Evolutionary conservation across 1,284 basidiomycete genomes (phyloP).

Genomic region (Tremellales sp.): DNA sequence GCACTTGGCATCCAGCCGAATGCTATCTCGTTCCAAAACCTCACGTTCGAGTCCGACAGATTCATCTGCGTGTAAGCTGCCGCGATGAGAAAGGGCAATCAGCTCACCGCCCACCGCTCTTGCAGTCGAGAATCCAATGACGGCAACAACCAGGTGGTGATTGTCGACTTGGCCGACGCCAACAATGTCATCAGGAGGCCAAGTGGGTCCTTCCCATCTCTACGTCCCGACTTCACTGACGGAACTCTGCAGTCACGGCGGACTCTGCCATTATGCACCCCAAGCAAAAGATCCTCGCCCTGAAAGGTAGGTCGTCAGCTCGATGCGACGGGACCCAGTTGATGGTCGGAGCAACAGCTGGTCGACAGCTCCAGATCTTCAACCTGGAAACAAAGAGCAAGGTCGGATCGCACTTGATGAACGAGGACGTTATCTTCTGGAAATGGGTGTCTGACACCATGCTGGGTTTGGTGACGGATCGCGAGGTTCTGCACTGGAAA

Average conservation of each 20-base stretch:
- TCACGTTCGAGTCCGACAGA: constrained; percentile 94
- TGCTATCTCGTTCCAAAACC: constrained; percentile 94
- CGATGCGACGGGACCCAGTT: background rate
- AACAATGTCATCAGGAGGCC: constrained; percentile 95
- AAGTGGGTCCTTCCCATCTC: constrained; percentile 50
- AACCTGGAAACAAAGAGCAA: constrained; percentile 97
- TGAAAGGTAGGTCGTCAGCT: constrained; percentile 67
- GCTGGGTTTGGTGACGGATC: constrained; percentile 93
- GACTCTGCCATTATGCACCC: constrained; percentile 99
- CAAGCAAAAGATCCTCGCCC: constrained; percentile 90
- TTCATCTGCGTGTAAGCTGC: constrained; percentile 71
- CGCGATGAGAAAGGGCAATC: background rate
- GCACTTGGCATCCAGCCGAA: constrained; percentile 93
- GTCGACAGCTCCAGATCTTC: constrained; percentile 93
- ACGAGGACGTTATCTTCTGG: constrained; percentile 97
- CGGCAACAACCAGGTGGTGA: constrained; percentile 93
- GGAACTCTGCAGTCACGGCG: constrained; percentile 61
- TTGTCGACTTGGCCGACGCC: constrained; percentile 91
- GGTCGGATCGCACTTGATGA: constrained; percentile 91
- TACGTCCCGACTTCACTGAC: background rate
- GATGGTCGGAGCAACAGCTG: constrained; percentile 56
- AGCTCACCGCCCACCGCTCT: too few species aligned
- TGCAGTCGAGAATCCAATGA: constrained; percentile 44
- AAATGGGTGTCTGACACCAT: constrained; percentile 92
- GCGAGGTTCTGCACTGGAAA: constrained; percentile 91